phyloP scores from a whole-genome alignment of 768 basidiomycete species.

The Auriscalpium vulgare region DNA sequence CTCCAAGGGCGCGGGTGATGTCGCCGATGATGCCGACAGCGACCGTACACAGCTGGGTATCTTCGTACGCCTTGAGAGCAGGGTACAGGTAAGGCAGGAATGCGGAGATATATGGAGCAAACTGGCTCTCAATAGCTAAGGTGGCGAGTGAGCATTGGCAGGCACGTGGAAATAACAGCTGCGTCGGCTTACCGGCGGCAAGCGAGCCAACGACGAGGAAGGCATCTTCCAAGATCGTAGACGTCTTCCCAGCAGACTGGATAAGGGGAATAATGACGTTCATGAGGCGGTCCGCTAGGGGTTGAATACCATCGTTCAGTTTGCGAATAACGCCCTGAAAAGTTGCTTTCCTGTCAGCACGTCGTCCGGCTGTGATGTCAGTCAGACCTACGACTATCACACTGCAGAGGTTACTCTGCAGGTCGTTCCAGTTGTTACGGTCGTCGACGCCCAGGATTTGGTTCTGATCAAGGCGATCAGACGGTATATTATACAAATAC shows the following conservation, averaged over 20 bases:
- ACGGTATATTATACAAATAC: not conserved
- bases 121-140: constrained; percentile 66
- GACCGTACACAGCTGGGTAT: constrained; percentile 91
- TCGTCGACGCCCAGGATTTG: constrained; percentile 95
- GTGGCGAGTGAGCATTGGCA: constrained; percentile 7
- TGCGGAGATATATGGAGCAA: constrained; percentile 75
- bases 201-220: constrained; percentile 91
- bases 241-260: constrained; percentile 81
- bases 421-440: constrained; percentile 97
- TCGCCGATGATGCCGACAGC: constrained; percentile 95
- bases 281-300: constrained; percentile 93
- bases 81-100: constrained; percentile 84
- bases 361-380: too few relatives aligned
- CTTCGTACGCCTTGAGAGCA: constrained; percentile 88
- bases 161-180: not conserved
- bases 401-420: constrained; percentile 91
- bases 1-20: constrained; percentile 89
- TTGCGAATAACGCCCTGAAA: constrained; percentile 77
- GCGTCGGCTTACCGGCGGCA: constrained; percentile 46
- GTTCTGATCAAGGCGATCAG: constrained; percentile 38
- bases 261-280: constrained; percentile 81
- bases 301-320: constrained; percentile 73
- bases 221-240: constrained; percentile 92
- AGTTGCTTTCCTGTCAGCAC: too few relatives aligned
- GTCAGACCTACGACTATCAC: constrained; percentile 65